These are phyloP conservation scores for Euphorbia pulcherrima DNA, from an alignment of 345 rosid genomes.

Conservation along the genomic window DNA sequence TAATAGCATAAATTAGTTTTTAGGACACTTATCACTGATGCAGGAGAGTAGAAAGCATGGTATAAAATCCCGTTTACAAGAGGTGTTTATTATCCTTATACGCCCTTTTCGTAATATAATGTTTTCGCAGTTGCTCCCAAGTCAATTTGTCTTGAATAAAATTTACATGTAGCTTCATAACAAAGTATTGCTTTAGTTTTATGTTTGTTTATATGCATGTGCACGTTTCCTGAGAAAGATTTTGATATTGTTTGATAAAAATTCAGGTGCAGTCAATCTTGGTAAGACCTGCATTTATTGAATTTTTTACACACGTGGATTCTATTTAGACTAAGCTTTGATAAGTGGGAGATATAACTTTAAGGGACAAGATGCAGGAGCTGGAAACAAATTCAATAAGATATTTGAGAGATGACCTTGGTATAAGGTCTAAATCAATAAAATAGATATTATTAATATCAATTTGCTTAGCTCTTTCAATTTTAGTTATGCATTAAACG, in stretches of 20 bases:
- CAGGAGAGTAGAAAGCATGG: too few species aligned
- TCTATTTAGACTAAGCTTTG: background rate
- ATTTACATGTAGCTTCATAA: background rate
- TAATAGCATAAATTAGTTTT: too few species aligned
- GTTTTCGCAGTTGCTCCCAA: background rate
- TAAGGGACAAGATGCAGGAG: too few species aligned
- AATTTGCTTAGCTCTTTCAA: too few species aligned
- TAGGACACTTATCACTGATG: too few species aligned
- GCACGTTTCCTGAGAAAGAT: background rate
- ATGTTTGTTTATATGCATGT: background rate
- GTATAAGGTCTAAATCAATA: too few species aligned
- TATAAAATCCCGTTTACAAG: too few species aligned
- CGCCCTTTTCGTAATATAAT: background rate
- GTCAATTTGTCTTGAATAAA: background rate
- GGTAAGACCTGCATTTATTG: background rate
- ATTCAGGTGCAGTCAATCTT: background rate
- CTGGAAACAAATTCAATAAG: too few species aligned
- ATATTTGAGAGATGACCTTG: too few species aligned
- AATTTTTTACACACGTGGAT: background rate
- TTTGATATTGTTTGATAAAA: too few species aligned
- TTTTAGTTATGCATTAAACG: too few species aligned
- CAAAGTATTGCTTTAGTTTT: background rate
- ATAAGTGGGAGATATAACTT: background rate
- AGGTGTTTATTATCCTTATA: background rate
- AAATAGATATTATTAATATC: too few species aligned